phyloP scores from a whole-genome alignment of 2,329 filamentous ascomycete genomes.

The Furcasterigmium furcatum region DNA sequence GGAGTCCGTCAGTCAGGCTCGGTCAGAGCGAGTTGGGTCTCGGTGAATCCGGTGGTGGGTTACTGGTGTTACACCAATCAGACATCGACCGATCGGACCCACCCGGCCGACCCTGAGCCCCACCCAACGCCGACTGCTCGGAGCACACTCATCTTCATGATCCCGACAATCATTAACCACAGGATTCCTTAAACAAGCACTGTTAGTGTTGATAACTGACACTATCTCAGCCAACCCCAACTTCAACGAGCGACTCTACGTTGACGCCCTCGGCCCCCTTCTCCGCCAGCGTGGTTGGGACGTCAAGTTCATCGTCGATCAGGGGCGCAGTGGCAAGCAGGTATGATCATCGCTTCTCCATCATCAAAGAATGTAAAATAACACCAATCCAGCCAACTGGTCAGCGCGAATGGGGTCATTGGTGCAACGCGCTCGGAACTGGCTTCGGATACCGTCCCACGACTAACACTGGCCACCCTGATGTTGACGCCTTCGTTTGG shows the following conservation, averaged over 20 bases:
- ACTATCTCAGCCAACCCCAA: slow-evolving; percentile 33
- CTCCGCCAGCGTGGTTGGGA: slow-evolving; percentile 45
- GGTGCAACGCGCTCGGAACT: slow-evolving; percentile 50
- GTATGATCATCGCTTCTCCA: neutral
- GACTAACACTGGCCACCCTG: slow-evolving; percentile 54
- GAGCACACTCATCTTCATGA: neutral
- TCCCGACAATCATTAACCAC: slow-evolving; percentile 13
- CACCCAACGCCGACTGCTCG: neutral
- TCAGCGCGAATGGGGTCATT: slow-evolving; percentile 60
- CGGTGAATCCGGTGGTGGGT: neutral
- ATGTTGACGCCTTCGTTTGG: slow-evolving; percentile 68
- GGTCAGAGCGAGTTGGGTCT: too few species aligned
- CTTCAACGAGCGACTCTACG: slow-evolving; percentile 56
- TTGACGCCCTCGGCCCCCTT: slow-evolving; percentile 61
- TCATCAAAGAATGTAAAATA: neutral
- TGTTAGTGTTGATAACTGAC: too few species aligned
- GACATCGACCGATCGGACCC: neutral
- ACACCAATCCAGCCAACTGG: slow-evolving; percentile 56
- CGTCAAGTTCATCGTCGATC: slow-evolving; percentile 46
- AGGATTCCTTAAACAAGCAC: too few species aligned
- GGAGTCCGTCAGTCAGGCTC: too few species aligned
- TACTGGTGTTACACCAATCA: too few species aligned
- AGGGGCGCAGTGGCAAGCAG: slow-evolving; percentile 40
- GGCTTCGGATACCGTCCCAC: slow-evolving; percentile 65
- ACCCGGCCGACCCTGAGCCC: neutral